Evolutionary conservation across 2,329 filamentous ascomycete species (phyloP).

Genomic region (Colletotrichum sp.): DNA sequence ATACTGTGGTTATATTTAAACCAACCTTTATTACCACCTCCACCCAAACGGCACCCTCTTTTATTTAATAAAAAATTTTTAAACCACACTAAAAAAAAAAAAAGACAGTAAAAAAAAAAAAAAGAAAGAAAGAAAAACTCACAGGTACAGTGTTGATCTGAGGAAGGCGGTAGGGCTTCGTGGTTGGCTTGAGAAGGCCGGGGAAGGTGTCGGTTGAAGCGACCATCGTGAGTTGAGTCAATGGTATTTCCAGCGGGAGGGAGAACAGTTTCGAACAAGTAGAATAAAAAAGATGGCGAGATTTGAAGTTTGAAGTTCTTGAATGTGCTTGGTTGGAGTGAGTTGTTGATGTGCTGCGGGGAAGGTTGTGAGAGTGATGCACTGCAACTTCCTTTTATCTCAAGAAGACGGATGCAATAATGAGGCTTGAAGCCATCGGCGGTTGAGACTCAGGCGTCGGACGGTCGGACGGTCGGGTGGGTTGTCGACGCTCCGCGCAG

Average conservation of each 20-base stretch:
- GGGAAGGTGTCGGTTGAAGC: background rate
- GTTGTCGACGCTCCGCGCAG: background rate
- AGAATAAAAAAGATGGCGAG: background rate
- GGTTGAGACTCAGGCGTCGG: background rate
- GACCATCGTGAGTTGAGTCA: background rate
- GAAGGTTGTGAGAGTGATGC: background rate
- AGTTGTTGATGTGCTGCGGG: background rate
- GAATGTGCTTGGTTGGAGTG: background rate
- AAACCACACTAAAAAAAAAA: too few species aligned
- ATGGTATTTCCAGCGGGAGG: background rate
- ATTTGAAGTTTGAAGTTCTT: background rate
- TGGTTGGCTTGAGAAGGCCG: background rate
- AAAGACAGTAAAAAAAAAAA: too few species aligned
- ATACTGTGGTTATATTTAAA: too few species aligned
- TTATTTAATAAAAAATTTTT: too few species aligned
- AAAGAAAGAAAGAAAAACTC: background rate
- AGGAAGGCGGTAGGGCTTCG: background rate
- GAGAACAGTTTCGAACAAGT: background rate
- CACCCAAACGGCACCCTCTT: too few species aligned
- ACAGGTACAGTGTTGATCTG: background rate
- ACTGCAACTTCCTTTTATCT: background rate
- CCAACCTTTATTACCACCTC: too few species aligned
- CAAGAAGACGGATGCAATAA: background rate
- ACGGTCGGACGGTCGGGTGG: background rate
- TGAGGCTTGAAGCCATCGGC: background rate